A percentile compares a stretch with the other conserved stretches of the same genome.
Conservation (phyloP, 352 stramenopile genomes). For the Phytophthora sp. region DNA sequence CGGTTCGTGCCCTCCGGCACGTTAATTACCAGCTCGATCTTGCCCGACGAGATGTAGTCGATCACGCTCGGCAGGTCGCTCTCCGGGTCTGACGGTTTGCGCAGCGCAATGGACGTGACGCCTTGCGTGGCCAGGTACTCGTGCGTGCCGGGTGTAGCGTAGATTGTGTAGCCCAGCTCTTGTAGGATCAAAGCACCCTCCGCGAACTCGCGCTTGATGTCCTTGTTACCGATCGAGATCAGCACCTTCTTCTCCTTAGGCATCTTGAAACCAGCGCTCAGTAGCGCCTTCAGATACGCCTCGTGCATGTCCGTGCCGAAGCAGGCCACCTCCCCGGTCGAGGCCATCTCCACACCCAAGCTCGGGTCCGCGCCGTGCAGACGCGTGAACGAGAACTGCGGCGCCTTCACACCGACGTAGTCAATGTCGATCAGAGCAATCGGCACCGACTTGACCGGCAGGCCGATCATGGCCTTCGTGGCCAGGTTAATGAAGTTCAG, state of each 20-base stretch:
- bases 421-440: constrained; percentile 98
- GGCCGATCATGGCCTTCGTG: constrained; percentile 94
- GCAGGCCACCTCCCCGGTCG: constrained; percentile 96
- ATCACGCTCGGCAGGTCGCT: constrained; percentile 77
- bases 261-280: constrained; percentile 83
- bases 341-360: constrained; percentile 97
- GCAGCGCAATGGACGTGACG: constrained; percentile 62
- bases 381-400: constrained; percentile 98
- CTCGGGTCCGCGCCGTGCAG: constrained; percentile 91
- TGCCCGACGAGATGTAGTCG: constrained; percentile 93
- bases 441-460: constrained; percentile 92
- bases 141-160: constrained; percentile 91
- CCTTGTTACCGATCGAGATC: constrained; percentile 89
- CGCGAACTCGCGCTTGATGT: constrained; percentile 87
- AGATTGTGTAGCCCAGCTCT: constrained; percentile 87
- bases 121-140: constrained; percentile 85
- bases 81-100: constrained; percentile 67
- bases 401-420: constrained; percentile 91
- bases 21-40: constrained; percentile 98
- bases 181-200: constrained; percentile 80
- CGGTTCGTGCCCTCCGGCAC: constrained; percentile 88
- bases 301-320: constrained; percentile 97
- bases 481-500: constrained; percentile 99
- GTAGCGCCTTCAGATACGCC: constrained; percentile 95
- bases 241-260: constrained; percentile 90